Conservation (phyloP, 1,284 basidiomycete species). For the Rhodotorula sp. region DNA sequence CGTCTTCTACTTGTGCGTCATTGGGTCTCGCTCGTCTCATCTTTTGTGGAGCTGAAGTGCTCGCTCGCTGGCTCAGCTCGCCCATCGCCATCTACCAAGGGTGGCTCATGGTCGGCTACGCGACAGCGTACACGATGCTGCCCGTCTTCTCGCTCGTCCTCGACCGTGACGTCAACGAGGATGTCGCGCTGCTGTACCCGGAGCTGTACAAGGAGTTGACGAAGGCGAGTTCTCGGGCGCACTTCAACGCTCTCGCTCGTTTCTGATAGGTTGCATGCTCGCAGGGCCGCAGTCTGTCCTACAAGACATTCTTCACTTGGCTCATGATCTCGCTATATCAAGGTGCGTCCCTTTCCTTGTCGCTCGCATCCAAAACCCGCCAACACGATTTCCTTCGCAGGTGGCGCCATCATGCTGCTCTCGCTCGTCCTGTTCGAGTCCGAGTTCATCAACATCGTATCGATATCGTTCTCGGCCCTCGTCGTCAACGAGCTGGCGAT, state of each 20-base stretch:
- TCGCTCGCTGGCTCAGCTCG: constrained; percentile 63
- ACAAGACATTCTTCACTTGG: constrained; percentile 99
- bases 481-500: constrained; percentile 98
- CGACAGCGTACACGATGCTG: constrained; percentile 97
- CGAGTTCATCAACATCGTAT: constrained; percentile 96
- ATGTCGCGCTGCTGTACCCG: constrained; percentile 90
- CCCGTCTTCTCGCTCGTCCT: constrained; percentile 96
- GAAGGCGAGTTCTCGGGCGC: constrained; percentile 59
- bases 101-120: constrained; percentile 97
- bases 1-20: constrained; percentile 85
- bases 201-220: constrained; percentile 97
- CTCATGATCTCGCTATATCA: constrained; percentile 97
- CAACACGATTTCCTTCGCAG: constrained; percentile 50
- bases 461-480: constrained; percentile 95
- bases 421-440: constrained; percentile 94
- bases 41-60: background rate
- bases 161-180: constrained; percentile 93
- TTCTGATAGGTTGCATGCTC: background rate
- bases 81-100: constrained; percentile 98
- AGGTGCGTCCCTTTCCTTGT: constrained; percentile 56
- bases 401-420: constrained; percentile 97
- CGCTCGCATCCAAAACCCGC: background rate
- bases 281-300: constrained; percentile 84
- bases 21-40: background rate
- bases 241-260: background rate